A percentile compares a stretch with the other conserved stretches of the same genome.
Evolutionary conservation across 2,329 filamentous ascomycete genomes (phyloP).

Genomic region (Colletotrichum costaricense): DNA sequence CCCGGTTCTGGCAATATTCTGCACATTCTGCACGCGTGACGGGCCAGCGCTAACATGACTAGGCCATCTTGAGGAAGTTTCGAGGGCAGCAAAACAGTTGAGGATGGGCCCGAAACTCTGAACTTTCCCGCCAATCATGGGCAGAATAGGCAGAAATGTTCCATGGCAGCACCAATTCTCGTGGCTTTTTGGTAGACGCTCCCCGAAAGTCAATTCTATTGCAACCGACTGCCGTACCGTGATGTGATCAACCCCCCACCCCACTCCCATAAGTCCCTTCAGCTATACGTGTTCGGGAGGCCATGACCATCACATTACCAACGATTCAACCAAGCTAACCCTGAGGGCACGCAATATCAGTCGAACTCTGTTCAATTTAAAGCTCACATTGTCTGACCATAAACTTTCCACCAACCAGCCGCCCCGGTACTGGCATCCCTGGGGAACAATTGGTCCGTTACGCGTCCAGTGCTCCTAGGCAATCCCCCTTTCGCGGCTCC

Average conservation of each 20-base stretch:
- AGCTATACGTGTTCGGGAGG: constrained; percentile 16
- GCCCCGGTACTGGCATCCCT: constrained; percentile 15
- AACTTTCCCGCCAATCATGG: neutral
- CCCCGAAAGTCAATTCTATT: constrained; percentile 18
- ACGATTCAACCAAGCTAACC: neutral
- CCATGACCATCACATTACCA: neutral
- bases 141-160: neutral
- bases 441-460: neutral
- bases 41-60: no score
- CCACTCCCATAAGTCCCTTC: constrained; percentile 14
- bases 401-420: constrained; percentile 31
- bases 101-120: neutral
- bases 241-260: neutral
- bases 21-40: neutral
- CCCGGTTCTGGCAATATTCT: neutral
- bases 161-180: neutral
- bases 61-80: no score
- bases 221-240: neutral
- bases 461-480: neutral
- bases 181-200: neutral
- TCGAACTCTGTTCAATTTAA: constrained; percentile 27
- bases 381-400: constrained; percentile 15
- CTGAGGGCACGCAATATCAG: neutral
- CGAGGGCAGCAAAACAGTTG: neutral
- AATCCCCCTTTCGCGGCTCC: neutral